Conservation (phyloP, 257 asterid species). For the Nemophila menziesii region DNA sequence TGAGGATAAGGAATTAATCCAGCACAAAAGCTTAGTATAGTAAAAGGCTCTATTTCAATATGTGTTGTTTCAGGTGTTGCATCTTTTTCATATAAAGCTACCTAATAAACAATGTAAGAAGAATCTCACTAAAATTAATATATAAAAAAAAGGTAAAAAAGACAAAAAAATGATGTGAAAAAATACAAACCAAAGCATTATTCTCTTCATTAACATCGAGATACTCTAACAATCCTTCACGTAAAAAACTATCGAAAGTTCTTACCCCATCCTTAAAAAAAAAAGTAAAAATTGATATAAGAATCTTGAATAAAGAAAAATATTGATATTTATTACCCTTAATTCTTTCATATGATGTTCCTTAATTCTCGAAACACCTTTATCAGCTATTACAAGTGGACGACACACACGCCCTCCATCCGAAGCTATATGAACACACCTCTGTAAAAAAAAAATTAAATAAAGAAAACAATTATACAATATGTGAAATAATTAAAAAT, state of each 20-base stretch:
- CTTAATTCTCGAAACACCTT: constrained; percentile 84
- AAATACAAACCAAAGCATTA: constrained; percentile 67
- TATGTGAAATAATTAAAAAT: constrained; percentile 1
- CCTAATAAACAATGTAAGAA: constrained; percentile 28
- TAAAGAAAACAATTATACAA: not conserved
- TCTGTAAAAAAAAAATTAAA: constrained; percentile 33
- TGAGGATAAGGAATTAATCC: constrained; percentile 98
- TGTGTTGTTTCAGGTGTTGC: constrained; percentile 74
- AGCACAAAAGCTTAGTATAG: constrained; percentile 81
- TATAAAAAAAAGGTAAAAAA: not conserved
- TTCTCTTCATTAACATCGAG: constrained; percentile 98
- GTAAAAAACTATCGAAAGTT: constrained; percentile 59
- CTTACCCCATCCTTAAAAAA: constrained; percentile 77
- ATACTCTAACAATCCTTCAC: constrained; percentile 86
- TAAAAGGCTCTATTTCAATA: constrained; percentile 93
- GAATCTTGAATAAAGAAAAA: constrained; percentile 6
- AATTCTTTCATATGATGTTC: constrained; percentile 95
- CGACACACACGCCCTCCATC: constrained; percentile 99
- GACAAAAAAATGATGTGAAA: not conserved
- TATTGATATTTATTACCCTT: constrained; percentile 37
- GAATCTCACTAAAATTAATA: not conserved
- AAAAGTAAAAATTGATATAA: not conserved
- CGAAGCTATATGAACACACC: constrained; percentile 88
- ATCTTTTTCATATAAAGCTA: constrained; percentile 77
- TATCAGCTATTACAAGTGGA: constrained; percentile 91